Conservation (phyloP, 805 yeast species). For the Kodamaea hsintzibuensis region DNA sequence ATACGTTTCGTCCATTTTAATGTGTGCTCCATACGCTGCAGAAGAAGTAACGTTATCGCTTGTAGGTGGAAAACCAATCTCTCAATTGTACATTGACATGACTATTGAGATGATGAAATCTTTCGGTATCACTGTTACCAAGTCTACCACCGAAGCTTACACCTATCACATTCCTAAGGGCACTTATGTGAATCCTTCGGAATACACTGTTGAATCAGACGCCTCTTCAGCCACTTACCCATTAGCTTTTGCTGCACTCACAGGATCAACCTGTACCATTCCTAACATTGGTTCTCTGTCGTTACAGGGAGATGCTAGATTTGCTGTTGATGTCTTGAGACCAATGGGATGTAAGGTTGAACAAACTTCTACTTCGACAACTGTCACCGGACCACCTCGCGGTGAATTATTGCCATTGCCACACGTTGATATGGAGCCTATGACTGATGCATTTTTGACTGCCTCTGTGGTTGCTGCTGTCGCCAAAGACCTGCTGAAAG, state of each 20-base stretch:
- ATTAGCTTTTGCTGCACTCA: constrained; percentile 93
- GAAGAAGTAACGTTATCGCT: constrained; percentile 83
- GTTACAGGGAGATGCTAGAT: constrained; percentile 95
- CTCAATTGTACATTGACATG: constrained; percentile 95
- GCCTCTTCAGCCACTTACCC: constrained; percentile 99
- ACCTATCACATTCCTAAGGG: constrained; percentile 92
- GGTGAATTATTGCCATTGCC: constrained; percentile 70
- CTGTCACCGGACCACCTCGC: constrained; percentile 83
- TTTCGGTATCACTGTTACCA: constrained; percentile 78
- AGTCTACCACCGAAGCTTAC: constrained; percentile 68
- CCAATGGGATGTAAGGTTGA: constrained; percentile 94
- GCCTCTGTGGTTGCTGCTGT: constrained; percentile 98
- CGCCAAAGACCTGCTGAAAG: constrained; percentile 47
- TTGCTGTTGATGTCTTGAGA: constrained; percentile 86
- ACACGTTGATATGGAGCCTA: constrained; percentile 95
- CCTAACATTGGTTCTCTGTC: constrained; percentile 93
- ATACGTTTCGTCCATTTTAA: constrained; percentile 90
- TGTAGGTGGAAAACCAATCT: constrained; percentile 96
- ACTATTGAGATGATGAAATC: constrained; percentile 92
- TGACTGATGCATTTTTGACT: constrained; percentile 98
- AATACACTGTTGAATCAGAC: constrained; percentile 91
- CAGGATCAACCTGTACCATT: constrained; percentile 88
- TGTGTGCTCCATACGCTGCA: constrained; percentile 97
- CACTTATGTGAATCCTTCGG: constrained; percentile 73
- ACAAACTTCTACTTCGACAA: constrained; percentile 83